phyloP scores from a whole-genome alignment of 257 asterid genomes.

The Gynochthodes officinalis region DNA sequence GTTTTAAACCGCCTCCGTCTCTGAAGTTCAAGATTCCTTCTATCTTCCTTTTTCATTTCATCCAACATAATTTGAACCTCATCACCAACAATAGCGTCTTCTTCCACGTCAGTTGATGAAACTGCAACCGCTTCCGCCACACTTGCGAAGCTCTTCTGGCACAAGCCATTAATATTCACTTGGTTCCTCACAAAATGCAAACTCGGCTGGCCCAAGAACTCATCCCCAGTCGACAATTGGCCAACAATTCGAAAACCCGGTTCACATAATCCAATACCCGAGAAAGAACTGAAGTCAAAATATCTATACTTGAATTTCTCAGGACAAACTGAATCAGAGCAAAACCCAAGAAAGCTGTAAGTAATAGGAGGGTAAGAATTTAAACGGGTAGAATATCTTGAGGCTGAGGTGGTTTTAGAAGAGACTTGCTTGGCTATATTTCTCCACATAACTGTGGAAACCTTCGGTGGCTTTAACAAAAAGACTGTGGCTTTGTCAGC shows the following conservation, averaged over 20 bases:
- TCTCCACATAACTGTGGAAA: slow-evolving; percentile 73
- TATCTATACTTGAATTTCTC: slow-evolving; percentile 28
- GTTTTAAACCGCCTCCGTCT: slow-evolving; percentile 35
- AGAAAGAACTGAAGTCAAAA: slow-evolving; percentile 33
- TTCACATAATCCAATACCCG: slow-evolving; percentile 25
- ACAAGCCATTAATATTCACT: slow-evolving; percentile 24
- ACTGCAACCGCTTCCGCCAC: slow-evolving; percentile 71
- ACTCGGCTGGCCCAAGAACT: neutral
- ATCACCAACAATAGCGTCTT: slow-evolving; percentile 37
- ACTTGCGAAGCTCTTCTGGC: slow-evolving; percentile 53
- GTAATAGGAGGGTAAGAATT: slow-evolving; percentile 29
- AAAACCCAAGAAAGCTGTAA: slow-evolving; percentile 39
- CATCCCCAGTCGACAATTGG: slow-evolving; percentile 16
- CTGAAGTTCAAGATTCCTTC: slow-evolving; percentile 22
- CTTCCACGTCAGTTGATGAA: slow-evolving; percentile 58
- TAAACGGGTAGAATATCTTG: neutral
- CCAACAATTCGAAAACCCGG: slow-evolving; percentile 31
- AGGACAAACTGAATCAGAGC: slow-evolving; percentile 29
- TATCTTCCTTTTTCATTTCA: slow-evolving; percentile 59
- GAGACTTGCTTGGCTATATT: slow-evolving; percentile 41
- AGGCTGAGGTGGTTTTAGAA: slow-evolving; percentile 29
- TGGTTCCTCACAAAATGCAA: neutral
- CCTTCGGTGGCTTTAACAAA: slow-evolving; percentile 22
- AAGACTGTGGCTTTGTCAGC: slow-evolving; percentile 26
- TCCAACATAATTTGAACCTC: slow-evolving; percentile 56